These are phyloP conservation scores for Trichoderma brevicompactum DNA, from an alignment of 2,329 filamentous ascomycete species.

Conservation along the genomic window DNA sequence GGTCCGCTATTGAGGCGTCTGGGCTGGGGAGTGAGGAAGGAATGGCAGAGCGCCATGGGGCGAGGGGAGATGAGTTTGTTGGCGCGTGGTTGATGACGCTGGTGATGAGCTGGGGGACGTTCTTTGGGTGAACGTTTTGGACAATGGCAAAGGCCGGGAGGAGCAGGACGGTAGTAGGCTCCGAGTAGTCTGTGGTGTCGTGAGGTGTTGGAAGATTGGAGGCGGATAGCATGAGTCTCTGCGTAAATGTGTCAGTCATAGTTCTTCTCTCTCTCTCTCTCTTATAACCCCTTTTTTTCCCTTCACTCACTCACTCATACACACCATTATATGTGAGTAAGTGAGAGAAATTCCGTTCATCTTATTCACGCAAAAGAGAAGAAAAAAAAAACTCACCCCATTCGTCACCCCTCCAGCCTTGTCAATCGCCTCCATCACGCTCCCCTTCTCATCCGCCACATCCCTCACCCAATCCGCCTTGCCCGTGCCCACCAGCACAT, in stretches of 20 bases:
- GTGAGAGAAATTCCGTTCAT: too few species aligned
- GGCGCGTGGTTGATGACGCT: conserved; percentile 72
- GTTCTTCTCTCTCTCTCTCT: background rate
- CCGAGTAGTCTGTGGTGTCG: conserved; percentile 63
- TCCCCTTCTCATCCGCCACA: conserved; percentile 84
- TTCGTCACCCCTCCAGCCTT: conserved; percentile 63
- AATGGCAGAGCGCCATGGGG: conserved; percentile 41
- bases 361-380: background rate
- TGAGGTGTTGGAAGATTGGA: conserved; percentile 85
- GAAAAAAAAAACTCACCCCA: conserved; percentile 58
- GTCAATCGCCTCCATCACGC: conserved; percentile 77
- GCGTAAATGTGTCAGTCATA: conserved; percentile 26
- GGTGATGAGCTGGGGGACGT: conserved; percentile 72
- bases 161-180: conserved; percentile 79
- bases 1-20: conserved; percentile 36
- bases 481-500: conserved; percentile 90
- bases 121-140: conserved; percentile 78
- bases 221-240: conserved; percentile 89
- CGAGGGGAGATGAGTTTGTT: conserved; percentile 71
- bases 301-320: background rate
- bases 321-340: too few species aligned
- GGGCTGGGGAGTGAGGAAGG: conserved; percentile 42
- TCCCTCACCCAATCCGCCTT: conserved; percentile 94
- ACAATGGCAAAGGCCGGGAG: conserved; percentile 84
- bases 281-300: background rate